Percentiles rank a stretch among this genome's conserved stretches.
Evolutionary conservation across 2,329 filamentous ascomycete species (phyloP).

Genomic region (Botrytis sinoallii): DNA sequence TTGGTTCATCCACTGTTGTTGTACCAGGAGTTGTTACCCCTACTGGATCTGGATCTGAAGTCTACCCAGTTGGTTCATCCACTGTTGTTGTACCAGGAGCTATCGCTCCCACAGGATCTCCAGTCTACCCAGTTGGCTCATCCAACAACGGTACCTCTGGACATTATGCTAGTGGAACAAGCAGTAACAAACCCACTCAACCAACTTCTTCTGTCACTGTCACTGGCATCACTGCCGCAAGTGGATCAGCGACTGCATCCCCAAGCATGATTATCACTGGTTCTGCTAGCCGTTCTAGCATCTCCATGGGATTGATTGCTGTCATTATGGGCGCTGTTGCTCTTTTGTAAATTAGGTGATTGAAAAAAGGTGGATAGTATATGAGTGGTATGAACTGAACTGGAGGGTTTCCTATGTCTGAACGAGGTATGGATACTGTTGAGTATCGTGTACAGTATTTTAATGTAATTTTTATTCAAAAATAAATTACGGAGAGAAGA

Average conservation of each 20-base stretch:
- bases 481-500: not conserved
- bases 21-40: not conserved
- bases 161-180: not conserved
- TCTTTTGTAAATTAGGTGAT: constrained; percentile 13
- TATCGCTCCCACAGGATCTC: not conserved
- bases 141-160: not conserved
- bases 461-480: constrained; percentile 6
- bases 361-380: not conserved
- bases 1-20: not conserved
- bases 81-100: not conserved
- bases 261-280: constrained; percentile 5
- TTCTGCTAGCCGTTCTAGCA: constrained; percentile 7
- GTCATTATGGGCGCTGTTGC: constrained; percentile 3
- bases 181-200: not conserved
- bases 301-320: constrained; percentile 3
- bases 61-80: not conserved
- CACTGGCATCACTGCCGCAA: not conserved
- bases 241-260: not conserved
- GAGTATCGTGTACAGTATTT: not conserved
- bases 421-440: not conserved
- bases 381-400: not conserved
- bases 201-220: not conserved
- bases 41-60: not conserved
- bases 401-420: constrained; percentile 5
- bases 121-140: not conserved